Evolutionary conservation across 257 asterid genomes (phyloP), one percentile per base, ranked within the genome.

Genomic region (Fraxinus anomala): DNA sequence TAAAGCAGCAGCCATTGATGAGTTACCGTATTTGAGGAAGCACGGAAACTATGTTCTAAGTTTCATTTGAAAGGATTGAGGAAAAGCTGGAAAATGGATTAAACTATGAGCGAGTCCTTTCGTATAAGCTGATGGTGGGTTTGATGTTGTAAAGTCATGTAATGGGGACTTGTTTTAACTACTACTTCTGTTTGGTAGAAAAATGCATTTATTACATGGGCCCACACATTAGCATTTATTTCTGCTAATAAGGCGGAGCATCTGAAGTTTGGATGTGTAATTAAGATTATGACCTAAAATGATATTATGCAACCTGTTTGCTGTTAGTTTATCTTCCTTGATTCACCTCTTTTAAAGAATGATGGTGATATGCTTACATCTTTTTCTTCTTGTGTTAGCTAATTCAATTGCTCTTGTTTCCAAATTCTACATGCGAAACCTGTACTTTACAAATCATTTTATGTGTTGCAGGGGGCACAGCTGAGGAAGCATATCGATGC

Each of bases 401-500:
- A 49, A 70, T 39, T 33, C 73, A 2, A 8, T 21, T 77, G 68
- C 70, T 37, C 51, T 61, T 10, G 14, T 68, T 16, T 49, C 70
- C 69, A 47, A 33, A n/a, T 67, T 77, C 19, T 33, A 8, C 77
- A 10, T 42, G 72, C 82, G 16, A 30, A 49, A 66, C 54, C 51
- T 56, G 31, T 47, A 51, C 30, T 40, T 36, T 26, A 70, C 28
- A 63, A 76, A 47, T 42, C 37, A 70, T 63, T 23, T 73, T 42
- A n/a, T 42, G 31, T 83, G 72, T 68, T 78, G 81, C 87, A 93
- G 98, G 98, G 98, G 36, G 98, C 97, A 73, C 97, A 94, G 73
- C 89, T 94, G 36, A 87, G 96, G 81, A 86, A 94, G 82, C 98
- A 93, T 74, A 93, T 93, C 63, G 98, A 93, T 85, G 94, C 98